phyloP scores from a whole-genome alignment of 2,329 filamentous ascomycete species.

The Colletotrichum coccodes region DNA sequence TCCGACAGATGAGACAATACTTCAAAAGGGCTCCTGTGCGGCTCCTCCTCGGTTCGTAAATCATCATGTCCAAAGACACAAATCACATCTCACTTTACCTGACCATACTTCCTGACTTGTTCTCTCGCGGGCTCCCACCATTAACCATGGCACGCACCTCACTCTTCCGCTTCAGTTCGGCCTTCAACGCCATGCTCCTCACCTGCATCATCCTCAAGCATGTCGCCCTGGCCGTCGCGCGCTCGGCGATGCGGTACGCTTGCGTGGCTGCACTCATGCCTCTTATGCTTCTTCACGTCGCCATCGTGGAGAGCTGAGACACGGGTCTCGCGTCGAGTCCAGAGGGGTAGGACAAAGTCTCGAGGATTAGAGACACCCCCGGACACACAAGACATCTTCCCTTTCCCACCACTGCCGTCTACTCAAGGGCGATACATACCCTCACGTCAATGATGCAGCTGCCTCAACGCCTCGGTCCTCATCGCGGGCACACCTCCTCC shows the following conservation, averaged over 20 bases:
- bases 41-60: neutral
- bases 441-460: neutral
- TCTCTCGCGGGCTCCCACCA: neutral
- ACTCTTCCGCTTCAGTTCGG: conserved; percentile 21
- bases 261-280: conserved; percentile 23
- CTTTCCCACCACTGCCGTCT: neutral
- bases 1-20: neutral
- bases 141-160: conserved; percentile 10
- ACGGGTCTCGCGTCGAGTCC: neutral
- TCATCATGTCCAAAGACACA: neutral
- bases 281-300: conserved; percentile 25
- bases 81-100: neutral
- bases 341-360: neutral
- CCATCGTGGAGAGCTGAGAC: conserved; percentile 26
- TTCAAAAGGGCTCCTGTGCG: neutral
- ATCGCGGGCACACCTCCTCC: neutral
- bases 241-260: conserved; percentile 12
- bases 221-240: conserved; percentile 11
- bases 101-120: neutral
- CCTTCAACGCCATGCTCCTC: conserved; percentile 17
- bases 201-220: conserved; percentile 30
- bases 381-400: neutral
- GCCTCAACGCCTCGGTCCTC: neutral
- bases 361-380: neutral
- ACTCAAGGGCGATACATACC: neutral